Base-by-base conservation (phyloP, 2,329 filamentous ascomycete genomes). In the Lasiodiplodia citricola region DNA sequence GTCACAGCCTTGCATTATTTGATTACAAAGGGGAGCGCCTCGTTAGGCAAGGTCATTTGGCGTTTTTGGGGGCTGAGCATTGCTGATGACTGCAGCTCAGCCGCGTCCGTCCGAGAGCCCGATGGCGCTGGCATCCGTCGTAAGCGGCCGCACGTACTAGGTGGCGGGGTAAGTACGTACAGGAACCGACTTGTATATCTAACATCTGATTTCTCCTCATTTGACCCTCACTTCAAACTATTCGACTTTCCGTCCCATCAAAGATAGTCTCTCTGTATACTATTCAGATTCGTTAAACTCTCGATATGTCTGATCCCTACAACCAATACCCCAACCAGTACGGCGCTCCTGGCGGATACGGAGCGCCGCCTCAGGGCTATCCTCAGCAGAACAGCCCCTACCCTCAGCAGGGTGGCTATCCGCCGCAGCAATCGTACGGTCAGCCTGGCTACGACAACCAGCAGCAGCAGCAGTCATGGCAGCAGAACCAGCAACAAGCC, bases 401-500 rank as follows among this genome's bases (percentile, higher is more conserved):
- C 65, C 75, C 74, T 54, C 58, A 55, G 38, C 72, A 75, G 67
- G 69, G 70, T 38, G 70, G 70, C 31, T 73, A 73, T 35, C 14
- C 35, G 7, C 57, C 57, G 23, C 57, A 37, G 23, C 77, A 73
- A 35, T 74, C 75, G 51, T 66, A 66, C n/a, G 65, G 23, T 13
- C 67, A 68, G 52, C 66, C 44, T 5, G 38, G 58, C 14, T 56
- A 68, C 16, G 67, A 68, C 14, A 14, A 28, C 8, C 44, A 63
- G 28, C 60, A 63, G 21, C 52, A 68, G 37, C 66, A 64, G 52
- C 62, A 55, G 28, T 23, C 51, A 4, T 63, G 41, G 2, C 66
- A 68, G 55, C 71, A 75, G 37, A 73, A 76, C 58, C 74, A 77
- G 66, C 79, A 82, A 69, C 79, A 82, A 69, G 76, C 75, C 66